Evolutionary conservation across 2,329 filamentous ascomycete species (phyloP), one percentile per base, ranked within the genome.

Genomic region (Fusarium redolens): DNA sequence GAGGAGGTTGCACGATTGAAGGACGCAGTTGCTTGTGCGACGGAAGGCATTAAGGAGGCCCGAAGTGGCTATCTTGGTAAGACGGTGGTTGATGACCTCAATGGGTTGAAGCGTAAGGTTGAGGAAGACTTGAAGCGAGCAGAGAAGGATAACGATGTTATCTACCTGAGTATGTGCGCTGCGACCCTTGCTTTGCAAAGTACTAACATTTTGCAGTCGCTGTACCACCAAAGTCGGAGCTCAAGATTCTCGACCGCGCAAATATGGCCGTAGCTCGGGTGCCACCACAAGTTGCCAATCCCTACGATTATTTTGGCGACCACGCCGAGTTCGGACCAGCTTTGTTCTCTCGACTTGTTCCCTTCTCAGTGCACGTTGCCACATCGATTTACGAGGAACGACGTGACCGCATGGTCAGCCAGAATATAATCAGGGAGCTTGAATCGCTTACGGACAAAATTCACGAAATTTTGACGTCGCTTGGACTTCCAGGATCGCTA

Each of bases 141-240:
- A 0, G 96, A 98, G 80, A 97, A 94, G 81, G 96, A 99, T 79
- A 99, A 99, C 74, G 96, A 99, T 80, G 87, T 97, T 76, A 98
- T 99, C 20, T 99, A 98, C 80, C 85, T 98, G 5, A 89, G 92
- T 92, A 83, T 74, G 88, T 82, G 6, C 9, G 7, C 22, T 30
- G 7, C 15, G 2, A 1, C 6, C 8, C 12, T n/a, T 33, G 3
- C 2, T 15, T 48, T 11, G 28, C 31, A 1, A 45, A 12, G 13
- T 66, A 65, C 82, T 86, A 74, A 85, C 75, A n/a, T 37, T 54
- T 54, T 18, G 52, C 20, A 89, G 88, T 93, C 57, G 88, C 92
- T 2, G 94, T 98, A 2, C 94, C 96, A 5, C 90, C 94, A 15
- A 98, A 98, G 78, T 90, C 94, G 7, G 95, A 98, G 78, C 87